Percentiles rank a stretch among this genome's conserved stretches.
Conservation (phyloP, 2,329 filamentous ascomycete genomes). For the Colletotrichum truncatum region DNA sequence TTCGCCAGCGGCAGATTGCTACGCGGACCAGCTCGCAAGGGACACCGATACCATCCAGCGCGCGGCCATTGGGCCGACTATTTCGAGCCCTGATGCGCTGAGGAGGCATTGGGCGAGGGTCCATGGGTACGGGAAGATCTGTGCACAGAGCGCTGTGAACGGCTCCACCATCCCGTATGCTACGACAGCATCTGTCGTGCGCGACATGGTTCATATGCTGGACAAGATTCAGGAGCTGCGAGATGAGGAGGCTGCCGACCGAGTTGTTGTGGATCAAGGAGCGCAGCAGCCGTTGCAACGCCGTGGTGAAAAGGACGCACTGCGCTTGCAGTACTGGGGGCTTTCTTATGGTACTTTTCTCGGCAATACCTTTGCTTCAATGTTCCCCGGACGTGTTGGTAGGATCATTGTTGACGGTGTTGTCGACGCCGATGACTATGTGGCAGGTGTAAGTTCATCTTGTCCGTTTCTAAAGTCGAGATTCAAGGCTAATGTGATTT, state of each 20-base stretch:
- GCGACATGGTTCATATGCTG: conserved; percentile 56
- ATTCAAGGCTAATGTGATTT: background rate
- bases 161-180: conserved; percentile 44
- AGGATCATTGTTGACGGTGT: conserved; percentile 53
- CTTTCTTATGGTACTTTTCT: conserved; percentile 55
- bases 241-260: conserved; percentile 5
- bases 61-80: conserved; percentile 40
- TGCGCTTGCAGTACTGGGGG: conserved; percentile 56
- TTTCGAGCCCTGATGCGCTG: conserved; percentile 18
- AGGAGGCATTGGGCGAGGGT: conserved; percentile 16
- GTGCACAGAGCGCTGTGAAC: conserved; percentile 31
- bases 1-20: conserved; percentile 50
- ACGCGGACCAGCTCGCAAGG: conserved; percentile 40
- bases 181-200: conserved; percentile 47
- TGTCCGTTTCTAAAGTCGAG: accelerated
- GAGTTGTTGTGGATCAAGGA: background rate
- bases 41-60: conserved; percentile 39
- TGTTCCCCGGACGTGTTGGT: conserved; percentile 47
- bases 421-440: conserved; percentile 47
- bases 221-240: conserved; percentile 48
- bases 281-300: background rate
- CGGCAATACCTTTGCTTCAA: conserved; percentile 45
- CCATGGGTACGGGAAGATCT: conserved; percentile 40
- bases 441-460: conserved; percentile 36
- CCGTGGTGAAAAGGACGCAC: conserved; percentile 3